These are phyloP conservation scores for Straminergon stramineum DNA, from an alignment of 225 moss, liverwort and hornwort species.

Conservation along the genomic window DNA sequence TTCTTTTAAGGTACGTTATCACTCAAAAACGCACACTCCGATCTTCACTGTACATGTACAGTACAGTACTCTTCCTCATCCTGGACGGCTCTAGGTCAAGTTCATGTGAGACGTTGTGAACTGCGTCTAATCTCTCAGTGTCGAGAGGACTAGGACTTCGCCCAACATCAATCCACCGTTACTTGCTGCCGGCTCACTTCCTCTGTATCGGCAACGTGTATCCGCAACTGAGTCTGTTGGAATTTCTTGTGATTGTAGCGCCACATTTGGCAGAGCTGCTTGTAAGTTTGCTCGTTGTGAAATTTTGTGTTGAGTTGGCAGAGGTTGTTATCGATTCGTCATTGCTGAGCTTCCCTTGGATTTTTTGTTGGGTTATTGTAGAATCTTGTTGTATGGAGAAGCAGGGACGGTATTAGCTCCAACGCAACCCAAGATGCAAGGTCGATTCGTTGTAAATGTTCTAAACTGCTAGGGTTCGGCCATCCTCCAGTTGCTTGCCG, in stretches of 20 bases:
- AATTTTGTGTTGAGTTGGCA: background rate
- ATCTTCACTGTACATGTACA: background rate
- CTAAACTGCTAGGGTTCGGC: background rate
- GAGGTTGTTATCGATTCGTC: background rate
- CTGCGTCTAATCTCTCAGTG: background rate
- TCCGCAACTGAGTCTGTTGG: background rate
- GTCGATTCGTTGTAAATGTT: background rate
- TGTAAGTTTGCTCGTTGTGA: background rate
- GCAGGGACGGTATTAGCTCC: background rate
- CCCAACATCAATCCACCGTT: background rate
- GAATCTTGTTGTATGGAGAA: background rate
- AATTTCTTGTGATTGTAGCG: background rate
- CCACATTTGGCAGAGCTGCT: background rate
- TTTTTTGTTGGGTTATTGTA: background rate
- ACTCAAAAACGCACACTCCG: too few relatives aligned
- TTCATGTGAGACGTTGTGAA: background rate
- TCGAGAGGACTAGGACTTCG: background rate
- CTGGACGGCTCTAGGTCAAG: background rate
- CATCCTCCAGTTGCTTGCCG: background rate
- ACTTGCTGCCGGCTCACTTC: background rate
- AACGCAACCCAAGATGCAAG: background rate
- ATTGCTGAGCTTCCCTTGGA: background rate
- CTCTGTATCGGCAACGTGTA: background rate
- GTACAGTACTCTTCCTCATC: background rate
- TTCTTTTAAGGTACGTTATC: too few relatives aligned